Base-by-base conservation (phyloP, 768 basidiomycete species). In the Pisolithus orientalis region DNA sequence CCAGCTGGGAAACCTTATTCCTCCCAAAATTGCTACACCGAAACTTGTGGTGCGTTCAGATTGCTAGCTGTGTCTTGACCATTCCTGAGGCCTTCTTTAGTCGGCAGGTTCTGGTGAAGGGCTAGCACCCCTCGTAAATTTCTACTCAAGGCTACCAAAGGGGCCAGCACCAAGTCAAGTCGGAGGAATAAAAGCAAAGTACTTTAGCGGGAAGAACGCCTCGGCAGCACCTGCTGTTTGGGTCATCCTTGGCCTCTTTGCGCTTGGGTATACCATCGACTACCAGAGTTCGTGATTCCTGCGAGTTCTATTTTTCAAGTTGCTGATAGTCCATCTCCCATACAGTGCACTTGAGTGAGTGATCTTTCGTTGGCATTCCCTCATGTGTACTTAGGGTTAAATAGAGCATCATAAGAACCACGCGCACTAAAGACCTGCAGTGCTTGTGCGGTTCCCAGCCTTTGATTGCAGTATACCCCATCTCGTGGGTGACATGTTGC, bases 71-170 rank as follows among this genome's bases (percentile, higher is more conserved):
- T 29, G 16, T 14, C 11, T 34, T 34, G 34, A 16, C 34, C 32
- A 5, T 37, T 47, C 40, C 46, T 34, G 48, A 57, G 54, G 51
- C 62, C 53, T 3, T n/a, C 13, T 14, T 55, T 62, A 94, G 92
- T 84, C 89, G 50, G 82, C 89, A 49, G 88, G 85, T 51, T 82
- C 87, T 50, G 90, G 91, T 42, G 82, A 82, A 42, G 83, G 89
- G 56, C 87, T 95, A 49, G 75, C 79, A 52, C 84, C 84, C 31
- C 86, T 97, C 65, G 92, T 96, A 57, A 84, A 91, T 60, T 97
- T 96, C 73, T 98, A 98, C 78, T 93, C 90, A 54, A 94, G 92
- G 72, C 82, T 98, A 47, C 95, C 94, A 58, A 97, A 97, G 70
- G 94, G 94, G 44, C 75, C 82, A 39, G 80, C 83, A 34, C 75